phyloP scores from a whole-genome alignment of 495 filamentous ascomycete species.

The Penicillium desertorum region DNA sequence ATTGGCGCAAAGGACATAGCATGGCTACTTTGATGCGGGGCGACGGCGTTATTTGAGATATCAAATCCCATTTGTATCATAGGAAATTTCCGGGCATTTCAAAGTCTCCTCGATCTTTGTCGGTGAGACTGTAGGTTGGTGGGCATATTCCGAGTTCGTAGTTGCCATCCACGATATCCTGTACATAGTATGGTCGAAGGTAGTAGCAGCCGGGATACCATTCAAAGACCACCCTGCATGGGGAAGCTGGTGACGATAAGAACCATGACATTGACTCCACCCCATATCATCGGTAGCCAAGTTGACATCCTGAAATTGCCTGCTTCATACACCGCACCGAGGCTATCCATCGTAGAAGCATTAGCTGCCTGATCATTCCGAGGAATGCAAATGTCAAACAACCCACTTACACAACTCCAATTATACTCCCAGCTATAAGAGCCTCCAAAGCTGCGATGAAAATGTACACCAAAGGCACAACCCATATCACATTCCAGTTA shows the following conservation, averaged over 20 bases:
- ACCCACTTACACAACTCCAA: constrained; percentile 79
- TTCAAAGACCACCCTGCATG: constrained; percentile 88
- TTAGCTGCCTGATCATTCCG: constrained; percentile 3
- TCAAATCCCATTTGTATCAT: constrained; percentile 30
- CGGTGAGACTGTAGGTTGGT: not conserved
- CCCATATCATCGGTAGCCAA: constrained; percentile 96
- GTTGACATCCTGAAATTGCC: constrained; percentile 94
- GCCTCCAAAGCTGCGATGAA: constrained; percentile 78
- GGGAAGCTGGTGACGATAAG: constrained; percentile 91
- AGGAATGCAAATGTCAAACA: constrained; percentile 2
- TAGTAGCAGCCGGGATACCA: not conserved
- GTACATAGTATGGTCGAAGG: not conserved
- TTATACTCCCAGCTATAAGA: constrained; percentile 80
- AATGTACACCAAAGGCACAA: constrained; percentile 72
- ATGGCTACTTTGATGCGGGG: constrained; percentile 16
- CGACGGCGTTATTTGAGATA: constrained; percentile 23
- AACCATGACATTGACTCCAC: constrained; percentile 84
- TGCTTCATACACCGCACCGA: constrained; percentile 83
- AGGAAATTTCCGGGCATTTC: constrained; percentile 14
- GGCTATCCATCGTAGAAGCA: constrained; percentile 48
- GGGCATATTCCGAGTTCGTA: not conserved
- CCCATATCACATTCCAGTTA: constrained; percentile 74
- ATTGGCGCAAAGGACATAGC: constrained; percentile 31
- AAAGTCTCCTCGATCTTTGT: constrained; percentile 2
- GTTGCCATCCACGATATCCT: not conserved